phyloP scores from a whole-genome alignment of 2,329 filamentous ascomycete genomes.

The Penicillium sp. region DNA sequence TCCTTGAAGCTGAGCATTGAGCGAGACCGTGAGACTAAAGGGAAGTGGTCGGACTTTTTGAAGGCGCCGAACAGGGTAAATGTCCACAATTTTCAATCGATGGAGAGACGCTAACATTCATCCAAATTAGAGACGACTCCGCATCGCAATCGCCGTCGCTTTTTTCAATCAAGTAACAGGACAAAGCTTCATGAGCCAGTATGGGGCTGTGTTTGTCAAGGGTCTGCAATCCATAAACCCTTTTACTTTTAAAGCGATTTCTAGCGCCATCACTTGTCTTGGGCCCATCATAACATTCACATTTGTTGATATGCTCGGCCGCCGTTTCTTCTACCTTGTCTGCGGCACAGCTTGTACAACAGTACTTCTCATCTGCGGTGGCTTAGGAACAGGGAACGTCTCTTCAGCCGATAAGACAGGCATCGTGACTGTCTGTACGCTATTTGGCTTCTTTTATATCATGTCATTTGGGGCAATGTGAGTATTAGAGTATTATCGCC shows the following conservation, averaged over 20 bases:
- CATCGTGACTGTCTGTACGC: not conserved
- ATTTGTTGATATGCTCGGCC: slow-evolving; percentile 10
- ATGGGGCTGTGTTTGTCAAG: slow-evolving; percentile 25
- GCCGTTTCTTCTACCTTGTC: slow-evolving; percentile 12
- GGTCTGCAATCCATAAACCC: slow-evolving; percentile 15
- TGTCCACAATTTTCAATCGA: not conserved
- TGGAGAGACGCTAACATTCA: not conserved
- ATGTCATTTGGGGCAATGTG: slow-evolving; percentile 9
- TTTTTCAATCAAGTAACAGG: slow-evolving; percentile 23
- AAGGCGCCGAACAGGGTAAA: slow-evolving; percentile 12
- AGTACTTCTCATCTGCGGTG: slow-evolving; percentile 11
- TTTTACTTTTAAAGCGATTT: slow-evolving; percentile 14
- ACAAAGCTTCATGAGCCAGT: slow-evolving; percentile 19
- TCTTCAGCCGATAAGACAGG: slow-evolving; percentile 3
- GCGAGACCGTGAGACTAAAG: slow-evolving; percentile 13
- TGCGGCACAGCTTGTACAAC: slow-evolving; percentile 9
- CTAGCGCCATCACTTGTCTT: slow-evolving; percentile 3
- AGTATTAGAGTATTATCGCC: not conserved
- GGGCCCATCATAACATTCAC: slow-evolving; percentile 12
- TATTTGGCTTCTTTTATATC: slow-evolving; percentile 7
- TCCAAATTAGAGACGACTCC: slow-evolving; percentile 3
- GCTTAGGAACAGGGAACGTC: slow-evolving; percentile 6
- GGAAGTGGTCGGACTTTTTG: slow-evolving; percentile 17
- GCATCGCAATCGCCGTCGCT: slow-evolving; percentile 10
- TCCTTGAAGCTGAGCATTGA: slow-evolving; percentile 12